These are phyloP conservation scores for Penicillium dipodomyicola DNA, from an alignment of 495 filamentous ascomycete genomes.

Conservation along the genomic window DNA sequence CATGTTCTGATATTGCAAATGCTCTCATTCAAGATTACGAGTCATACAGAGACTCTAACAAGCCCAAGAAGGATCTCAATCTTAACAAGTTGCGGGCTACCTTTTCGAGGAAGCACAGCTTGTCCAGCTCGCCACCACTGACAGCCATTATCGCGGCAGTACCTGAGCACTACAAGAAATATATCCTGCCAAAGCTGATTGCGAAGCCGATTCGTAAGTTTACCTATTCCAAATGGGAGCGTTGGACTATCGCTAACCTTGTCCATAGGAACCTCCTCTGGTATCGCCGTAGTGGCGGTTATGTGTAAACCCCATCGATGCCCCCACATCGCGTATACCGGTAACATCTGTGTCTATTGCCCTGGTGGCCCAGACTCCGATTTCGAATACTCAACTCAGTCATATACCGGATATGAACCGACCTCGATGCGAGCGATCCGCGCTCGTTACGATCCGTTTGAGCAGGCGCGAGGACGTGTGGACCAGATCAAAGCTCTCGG, in stretches of 20 bases:
- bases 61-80: constrained; percentile 81
- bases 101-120: constrained; percentile 84
- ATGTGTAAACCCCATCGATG: constrained; percentile 99
- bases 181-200: constrained; percentile 90
- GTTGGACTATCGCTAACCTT: constrained; percentile 17
- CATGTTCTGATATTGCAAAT: constrained; percentile 92
- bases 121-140: constrained; percentile 81
- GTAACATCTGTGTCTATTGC: constrained; percentile 99
- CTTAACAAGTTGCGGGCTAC: constrained; percentile 85
- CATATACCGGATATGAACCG: constrained; percentile 96
- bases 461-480: constrained; percentile 92
- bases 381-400: constrained; percentile 98
- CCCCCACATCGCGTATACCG: constrained; percentile 95
- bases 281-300: constrained; percentile 97
- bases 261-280: constrained; percentile 74
- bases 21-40: constrained; percentile 93
- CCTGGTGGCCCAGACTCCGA: constrained; percentile 96
- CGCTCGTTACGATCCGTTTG: constrained; percentile 95
- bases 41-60: constrained; percentile 64
- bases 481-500: constrained; percentile 94
- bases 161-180: constrained; percentile 98
- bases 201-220: constrained; percentile 88
- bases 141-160: constrained; percentile 97
- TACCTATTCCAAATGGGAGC: neutral
- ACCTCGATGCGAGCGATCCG: constrained; percentile 98